Evolutionary conservation across 352 stramenopile genomes (phyloP).

Genomic region (Globisporangium megalacanthum): DNA sequence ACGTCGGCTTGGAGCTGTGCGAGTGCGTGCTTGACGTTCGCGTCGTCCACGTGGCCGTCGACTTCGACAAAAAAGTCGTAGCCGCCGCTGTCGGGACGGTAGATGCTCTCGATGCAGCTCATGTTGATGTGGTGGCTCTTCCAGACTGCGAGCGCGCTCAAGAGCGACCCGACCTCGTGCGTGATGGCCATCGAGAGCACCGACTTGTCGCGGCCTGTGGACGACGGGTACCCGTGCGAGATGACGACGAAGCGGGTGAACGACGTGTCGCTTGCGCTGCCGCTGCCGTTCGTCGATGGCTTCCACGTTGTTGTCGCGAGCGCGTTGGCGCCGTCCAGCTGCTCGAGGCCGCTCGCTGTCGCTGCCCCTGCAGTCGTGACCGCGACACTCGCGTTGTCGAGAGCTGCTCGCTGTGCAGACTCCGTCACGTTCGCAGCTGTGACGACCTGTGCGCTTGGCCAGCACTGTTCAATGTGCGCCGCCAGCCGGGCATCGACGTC

Average conservation of each 20-base stretch:
- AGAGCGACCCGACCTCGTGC: slow-evolving; percentile 82
- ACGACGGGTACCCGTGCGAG: slow-evolving; percentile 51
- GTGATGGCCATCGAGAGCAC: slow-evolving; percentile 82
- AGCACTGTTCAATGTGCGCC: slow-evolving; percentile 60
- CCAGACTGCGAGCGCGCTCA: slow-evolving; percentile 76
- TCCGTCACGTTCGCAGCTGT: slow-evolving; percentile 60
- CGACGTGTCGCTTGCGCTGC: slow-evolving; percentile 17
- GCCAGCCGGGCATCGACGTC: slow-evolving; percentile 51
- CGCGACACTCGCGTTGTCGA: slow-evolving; percentile 35
- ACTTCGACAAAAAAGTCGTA: slow-evolving; percentile 88
- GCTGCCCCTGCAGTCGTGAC: slow-evolving; percentile 54
- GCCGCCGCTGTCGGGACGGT: slow-evolving; percentile 55
- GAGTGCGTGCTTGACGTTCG: slow-evolving; percentile 48
- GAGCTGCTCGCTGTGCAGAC: slow-evolving; percentile 33
- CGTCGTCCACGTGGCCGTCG: slow-evolving; percentile 67
- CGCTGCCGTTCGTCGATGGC: slow-evolving; percentile 7
- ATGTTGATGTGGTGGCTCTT: slow-evolving; percentile 80
- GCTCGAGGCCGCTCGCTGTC: slow-evolving; percentile 26
- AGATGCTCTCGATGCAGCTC: slow-evolving; percentile 85
- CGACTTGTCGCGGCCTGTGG: slow-evolving; percentile 78
- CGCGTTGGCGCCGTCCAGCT: slow-evolving; percentile 46
- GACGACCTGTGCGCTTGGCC: slow-evolving; percentile 67
- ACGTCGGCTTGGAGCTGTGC: slow-evolving; percentile 43
- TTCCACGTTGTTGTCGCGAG: slow-evolving; percentile 43
- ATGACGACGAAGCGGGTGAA: slow-evolving; percentile 78